These are phyloP conservation scores for Talaromyces trachyspermus DNA, from an alignment of 495 filamentous ascomycete genomes.

Conservation along the genomic window DNA sequence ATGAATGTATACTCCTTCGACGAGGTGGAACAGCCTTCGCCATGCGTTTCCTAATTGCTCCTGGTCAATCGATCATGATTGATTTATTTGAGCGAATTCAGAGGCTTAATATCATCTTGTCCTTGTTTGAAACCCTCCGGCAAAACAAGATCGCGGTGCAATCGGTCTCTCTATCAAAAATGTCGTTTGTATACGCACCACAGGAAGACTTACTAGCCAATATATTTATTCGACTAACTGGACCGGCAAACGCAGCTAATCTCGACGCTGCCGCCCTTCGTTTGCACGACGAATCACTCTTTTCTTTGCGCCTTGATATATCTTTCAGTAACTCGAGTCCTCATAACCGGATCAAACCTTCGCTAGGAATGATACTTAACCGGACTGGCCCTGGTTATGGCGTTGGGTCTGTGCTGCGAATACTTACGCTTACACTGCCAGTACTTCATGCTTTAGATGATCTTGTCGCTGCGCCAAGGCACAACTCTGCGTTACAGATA, in stretches of 20 bases:
- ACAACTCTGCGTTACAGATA: slow-evolving; percentile 19
- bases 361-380: slow-evolving; percentile 58
- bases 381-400: slow-evolving; percentile 33
- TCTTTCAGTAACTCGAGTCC: slow-evolving; percentile 60
- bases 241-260: slow-evolving; percentile 11
- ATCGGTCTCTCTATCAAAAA: slow-evolving; percentile 28
- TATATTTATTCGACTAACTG: slow-evolving; percentile 23
- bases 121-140: slow-evolving; percentile 31
- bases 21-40: slow-evolving; percentile 29
- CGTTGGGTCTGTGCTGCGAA: slow-evolving; percentile 45
- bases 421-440: slow-evolving; percentile 58
- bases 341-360: slow-evolving; percentile 62
- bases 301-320: slow-evolving; percentile 25
- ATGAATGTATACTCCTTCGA: slow-evolving; percentile 28
- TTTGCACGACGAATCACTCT: slow-evolving; percentile 22
- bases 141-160: slow-evolving; percentile 25
- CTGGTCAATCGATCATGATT: slow-evolving; percentile 28
- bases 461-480: slow-evolving; percentile 21
- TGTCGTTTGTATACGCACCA: slow-evolving; percentile 32
- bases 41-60: slow-evolving; percentile 31
- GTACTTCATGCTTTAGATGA: slow-evolving; percentile 56
- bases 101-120: slow-evolving; percentile 34
- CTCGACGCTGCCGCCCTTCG: slow-evolving; percentile 18
- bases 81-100: slow-evolving; percentile 33
- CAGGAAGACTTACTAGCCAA: slow-evolving; percentile 21